Base-by-base conservation (phyloP, 345 rosid species). In the Syzygium aromaticum region DNA sequence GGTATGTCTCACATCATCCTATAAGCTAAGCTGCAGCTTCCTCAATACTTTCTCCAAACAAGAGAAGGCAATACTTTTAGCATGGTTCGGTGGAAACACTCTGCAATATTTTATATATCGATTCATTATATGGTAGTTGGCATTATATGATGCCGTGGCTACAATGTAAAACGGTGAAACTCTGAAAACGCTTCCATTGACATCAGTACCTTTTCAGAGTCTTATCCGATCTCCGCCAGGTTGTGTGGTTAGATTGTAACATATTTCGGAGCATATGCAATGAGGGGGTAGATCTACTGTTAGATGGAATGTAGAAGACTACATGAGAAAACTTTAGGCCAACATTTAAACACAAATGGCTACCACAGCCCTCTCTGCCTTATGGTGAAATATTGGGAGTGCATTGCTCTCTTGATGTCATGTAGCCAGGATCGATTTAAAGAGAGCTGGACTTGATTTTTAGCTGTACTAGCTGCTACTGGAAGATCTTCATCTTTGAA, bases 1-100 rank as follows among this genome's bases (percentile, higher is more conserved):
- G 99, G 99, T 97, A 84, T 73, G 82, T 73, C 82, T 73, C 10
- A 73, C 49, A 38, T 38, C 49, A 73, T 73, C 82, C 19, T 73
- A 73, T 49, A 73, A 73, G 82, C 49, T 73, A 73, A 9, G 23
- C 80, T 73, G 80, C 7, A 0, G 80, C 49, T 73, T 73, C 4
- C 13, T 73, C 49, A 33, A 38, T 38, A 38, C 80, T 73, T 73
- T 73, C 80, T 73, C 0, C 0, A 73, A 5, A 73, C 49, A 38
- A 38, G 49, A 73, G 46, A 38, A 73, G 9, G 46, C 7, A 0
- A 38, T 73, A 3, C 49, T 73, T 38, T 73, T 73, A 38, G 27
- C 82, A 73, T 73, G 82, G 23, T 73, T 38, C 2, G 2, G 82
- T 10, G 49, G 5, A 73, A 73, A 33, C 49, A 38, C 27, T 38